Evolutionary conservation across 2,329 filamentous ascomycete species (phyloP), one percentile per base, ranked within the genome.

Genomic region (Cladophialophora psammophila): DNA sequence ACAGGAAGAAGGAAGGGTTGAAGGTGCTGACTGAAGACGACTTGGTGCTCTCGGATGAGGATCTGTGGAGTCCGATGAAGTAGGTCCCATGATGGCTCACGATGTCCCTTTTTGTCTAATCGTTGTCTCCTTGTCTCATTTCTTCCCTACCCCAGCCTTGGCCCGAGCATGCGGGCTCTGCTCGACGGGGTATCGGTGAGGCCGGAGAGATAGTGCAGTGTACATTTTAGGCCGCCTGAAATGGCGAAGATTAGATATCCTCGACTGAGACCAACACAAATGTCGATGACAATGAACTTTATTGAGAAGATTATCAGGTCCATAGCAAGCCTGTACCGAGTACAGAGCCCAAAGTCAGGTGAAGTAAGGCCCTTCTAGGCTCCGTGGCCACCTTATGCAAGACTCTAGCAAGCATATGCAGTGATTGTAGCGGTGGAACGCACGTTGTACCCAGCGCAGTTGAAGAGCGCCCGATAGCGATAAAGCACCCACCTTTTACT

Each of bases 11-110:
- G 64, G 80, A 80, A 65, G 80, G 80, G 6, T 72, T 82, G 34
- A 77, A 78, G 38, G 82, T 82, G 6, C 71, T 82, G 55, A 78
- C 78, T 26, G 80, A 83, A 64, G 81, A 83, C 64, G 82, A 84
- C 71, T 66, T 81, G 56, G 82, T 84, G 2, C 77, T 78, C 72
- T 78, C 76, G 65, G 80, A 83, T 56, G 72, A 77, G 45, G 81
- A 83, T 61, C 78, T 84, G 71, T 84, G 82, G 82, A 42, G n/a
- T 13, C 20, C 40, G 55, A 58, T 1, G 6, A 50, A 20, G 7
- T 26, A 26, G 26, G 26, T 5, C 18, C 26, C 18, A 13, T 15
- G 1, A n/a, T 42, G 38, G 12, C 15, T n/a, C 12, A 50, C 45
- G 45, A 50, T 10, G 45, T 50, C 26, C 45, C 7, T 26, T 5